phyloP scores from a whole-genome alignment of 768 basidiomycete genomes.

The Tricholoma flavovirens region DNA sequence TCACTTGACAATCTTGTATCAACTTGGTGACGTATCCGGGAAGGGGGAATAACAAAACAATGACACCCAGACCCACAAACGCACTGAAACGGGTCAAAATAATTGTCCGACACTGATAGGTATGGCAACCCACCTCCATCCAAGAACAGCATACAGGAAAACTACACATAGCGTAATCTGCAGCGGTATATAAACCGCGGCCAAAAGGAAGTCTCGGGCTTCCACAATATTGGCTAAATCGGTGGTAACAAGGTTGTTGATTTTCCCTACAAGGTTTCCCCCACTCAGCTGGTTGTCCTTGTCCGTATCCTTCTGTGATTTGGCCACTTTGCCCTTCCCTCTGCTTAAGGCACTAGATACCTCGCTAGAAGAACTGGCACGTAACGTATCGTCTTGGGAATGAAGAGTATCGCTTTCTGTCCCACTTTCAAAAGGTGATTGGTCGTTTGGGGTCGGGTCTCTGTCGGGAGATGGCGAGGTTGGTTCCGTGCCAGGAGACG shows the following conservation, averaged over 20 bases:
- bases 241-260: conserved; percentile 71
- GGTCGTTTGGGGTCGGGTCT: not conserved
- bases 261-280: conserved; percentile 60
- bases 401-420: conserved; percentile 14
- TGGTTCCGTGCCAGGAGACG: conserved; percentile 12
- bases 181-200: conserved; percentile 34
- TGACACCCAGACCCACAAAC: conserved; percentile 50
- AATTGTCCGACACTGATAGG: not conserved
- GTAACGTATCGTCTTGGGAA: conserved; percentile 16
- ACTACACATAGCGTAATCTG: conserved; percentile 33
- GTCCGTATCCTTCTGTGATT: conserved; percentile 7
- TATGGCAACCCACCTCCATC: conserved; percentile 33
- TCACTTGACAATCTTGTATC: conserved; percentile 42
- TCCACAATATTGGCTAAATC: conserved; percentile 41
- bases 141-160: conserved; percentile 44
- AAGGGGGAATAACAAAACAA: conserved; percentile 49
- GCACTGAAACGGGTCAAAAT: conserved; percentile 29
- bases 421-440: not conserved
- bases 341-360: conserved; percentile 10
- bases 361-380: conserved; percentile 13
- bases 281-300: conserved; percentile 16
- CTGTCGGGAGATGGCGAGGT: not conserved
- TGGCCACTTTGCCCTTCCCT: conserved; percentile 4
- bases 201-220: conserved; percentile 30
- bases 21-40: conserved; percentile 50